Conservation (phyloP, 495 filamentous ascomycete genomes). For the Neurospora africana region DNA sequence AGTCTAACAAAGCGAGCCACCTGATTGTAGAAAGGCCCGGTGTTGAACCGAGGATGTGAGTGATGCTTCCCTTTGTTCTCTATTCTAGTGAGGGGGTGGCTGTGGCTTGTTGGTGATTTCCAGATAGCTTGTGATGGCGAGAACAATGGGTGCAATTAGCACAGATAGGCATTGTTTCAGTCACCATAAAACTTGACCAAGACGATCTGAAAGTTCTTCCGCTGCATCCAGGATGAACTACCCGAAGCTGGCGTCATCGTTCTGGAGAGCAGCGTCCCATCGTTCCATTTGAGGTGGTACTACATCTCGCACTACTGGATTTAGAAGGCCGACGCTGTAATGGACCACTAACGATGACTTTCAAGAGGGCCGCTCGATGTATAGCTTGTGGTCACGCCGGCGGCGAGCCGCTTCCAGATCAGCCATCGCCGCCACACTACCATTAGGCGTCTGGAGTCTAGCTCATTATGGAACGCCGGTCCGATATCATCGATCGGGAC, state of each 20-base stretch:
- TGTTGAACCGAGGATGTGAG: not conserved
- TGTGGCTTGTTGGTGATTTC: not conserved
- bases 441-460: not conserved
- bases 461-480: not conserved
- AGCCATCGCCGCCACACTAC: not conserved
- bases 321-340: not conserved
- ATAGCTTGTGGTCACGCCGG: not conserved
- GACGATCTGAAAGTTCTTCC: not conserved
- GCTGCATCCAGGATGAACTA: too few relatives aligned
- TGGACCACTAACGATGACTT: not conserved
- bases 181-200: not conserved
- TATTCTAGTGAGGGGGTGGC: not conserved
- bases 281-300: not conserved
- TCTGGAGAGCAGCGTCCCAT: not conserved
- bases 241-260: not conserved
- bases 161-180: not conserved
- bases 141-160: not conserved
- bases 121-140: not conserved
- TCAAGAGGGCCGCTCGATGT: not conserved
- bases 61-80: not conserved
- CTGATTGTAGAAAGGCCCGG: too few relatives aligned
- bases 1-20: too few relatives aligned
- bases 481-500: not conserved
- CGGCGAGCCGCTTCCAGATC: not conserved
- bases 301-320: not conserved